Evolutionary conservation across 306 rosid genomes (phyloP).

Genomic region (Glycyrrhiza uralensis): DNA sequence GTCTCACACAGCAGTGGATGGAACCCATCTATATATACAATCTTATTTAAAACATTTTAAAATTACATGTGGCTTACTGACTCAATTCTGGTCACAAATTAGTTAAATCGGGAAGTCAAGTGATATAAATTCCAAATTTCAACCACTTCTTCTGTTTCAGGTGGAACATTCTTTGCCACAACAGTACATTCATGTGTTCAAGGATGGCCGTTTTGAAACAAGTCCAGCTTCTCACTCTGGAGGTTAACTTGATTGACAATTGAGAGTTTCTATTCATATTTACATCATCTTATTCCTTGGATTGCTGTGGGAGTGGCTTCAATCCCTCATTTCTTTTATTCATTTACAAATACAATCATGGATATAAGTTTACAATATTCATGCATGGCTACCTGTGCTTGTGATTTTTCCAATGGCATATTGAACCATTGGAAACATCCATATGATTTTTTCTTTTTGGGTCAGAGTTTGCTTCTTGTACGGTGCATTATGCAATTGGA

Average conservation of each 20-base stretch:
- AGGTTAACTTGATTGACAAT: constrained; percentile 56
- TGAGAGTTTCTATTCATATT: constrained; percentile 21
- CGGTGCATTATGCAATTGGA: constrained; percentile 1
- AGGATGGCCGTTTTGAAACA: constrained; percentile 85
- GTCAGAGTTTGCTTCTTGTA: constrained; percentile 30
- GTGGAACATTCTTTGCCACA: constrained; percentile 95
- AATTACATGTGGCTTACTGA: not conserved
- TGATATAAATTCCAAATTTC: constrained; percentile 16
- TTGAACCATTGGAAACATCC: constrained; percentile 35
- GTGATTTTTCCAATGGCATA: constrained; percentile 31
- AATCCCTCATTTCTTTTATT: constrained; percentile 38
- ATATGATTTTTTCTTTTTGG: constrained; percentile 15
- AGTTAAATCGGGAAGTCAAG: not conserved
- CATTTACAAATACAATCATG: constrained; percentile 31
- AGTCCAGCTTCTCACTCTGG: constrained; percentile 93
- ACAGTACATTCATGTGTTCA: constrained; percentile 65
- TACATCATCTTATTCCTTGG: constrained; percentile 31
- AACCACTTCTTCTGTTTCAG: constrained; percentile 41
- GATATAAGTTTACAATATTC: constrained; percentile 25
- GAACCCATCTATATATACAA: not conserved
- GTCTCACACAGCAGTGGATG: not conserved
- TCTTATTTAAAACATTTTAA: not conserved
- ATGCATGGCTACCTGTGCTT: constrained; percentile 24
- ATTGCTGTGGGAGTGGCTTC: constrained; percentile 38
- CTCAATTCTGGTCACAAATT: not conserved